Evolutionary conservation across 345 rosid genomes (phyloP), one percentile per base, ranked within the genome.

Genomic region (Excoecaria agallocha): DNA sequence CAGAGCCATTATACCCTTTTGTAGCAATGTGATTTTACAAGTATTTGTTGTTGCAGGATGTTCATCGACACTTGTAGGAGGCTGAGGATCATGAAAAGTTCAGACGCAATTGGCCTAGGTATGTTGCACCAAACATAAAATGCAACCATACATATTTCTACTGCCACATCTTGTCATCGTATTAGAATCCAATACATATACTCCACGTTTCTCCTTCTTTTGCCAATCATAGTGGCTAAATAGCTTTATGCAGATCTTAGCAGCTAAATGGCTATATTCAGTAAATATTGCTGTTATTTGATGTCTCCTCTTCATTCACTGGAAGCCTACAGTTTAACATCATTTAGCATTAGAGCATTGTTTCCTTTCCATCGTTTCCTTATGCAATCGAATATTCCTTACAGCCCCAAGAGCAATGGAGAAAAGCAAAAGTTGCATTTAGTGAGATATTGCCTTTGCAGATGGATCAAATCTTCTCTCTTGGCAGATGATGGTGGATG

Each of bases 371-470:
- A 30, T 30, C 30, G 1, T 30, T 30, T 30, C 30, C 30, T 30
- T 30, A 30, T 30, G 30, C 30, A 30, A 30, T 30, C 30, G 30
- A 30, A 17, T 12, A n/a, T 52, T 80, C 64, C 43, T 69, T 58
- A 74, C 87, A 89, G 94, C 94, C 57, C 94, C 94, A 67, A 88
- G 83, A 79, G 87, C 88, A 69, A 85, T 83, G 87, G 94, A 88
- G 85, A 89, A 89, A 74, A 77, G 90, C 81, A 85, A 81, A 73
- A 85, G 79, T 75, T 76, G 79, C 25, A 77, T 76, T 77, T 86
- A 86, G 61, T 68, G 3, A 58, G 76, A 37, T 55, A n/a, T 48
- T 25, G 24, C 39, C 30, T 2, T 55, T 46, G 16, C 22, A 1
- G 3, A 57, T 60, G 78, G 70, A 19, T 35, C 60, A 46, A 60